Base-by-base conservation (phyloP, 768 basidiomycete species). In the Xerocomellus dryophilus region DNA sequence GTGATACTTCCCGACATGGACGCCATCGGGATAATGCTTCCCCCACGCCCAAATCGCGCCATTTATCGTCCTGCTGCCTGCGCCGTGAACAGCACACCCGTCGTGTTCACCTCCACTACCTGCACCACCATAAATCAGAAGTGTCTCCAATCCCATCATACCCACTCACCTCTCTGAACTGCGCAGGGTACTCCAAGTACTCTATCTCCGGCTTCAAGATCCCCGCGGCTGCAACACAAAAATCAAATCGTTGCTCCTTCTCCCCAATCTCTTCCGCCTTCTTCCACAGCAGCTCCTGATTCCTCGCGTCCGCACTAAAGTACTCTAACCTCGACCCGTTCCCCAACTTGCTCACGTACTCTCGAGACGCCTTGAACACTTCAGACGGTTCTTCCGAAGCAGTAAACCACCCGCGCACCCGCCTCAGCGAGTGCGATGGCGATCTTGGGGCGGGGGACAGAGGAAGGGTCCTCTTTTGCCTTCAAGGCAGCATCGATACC, bases 181-280 rank as follows among this genome's bases (percentile, higher is more conserved):
- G 68, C 14, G 74, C 84, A 1, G 84, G 79, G 64, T 88, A 88
- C 43, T 82, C 79, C 68, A 89, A 66, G 60, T 86, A 88, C 52
- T 83, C 81, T 29, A 69, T 82, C 56, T 85, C 75, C 0, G 73
- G 61, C 61, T 78, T 81, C 64, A 88, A 65, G 48, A 91, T 80
- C 20, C 89, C 90, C 39, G 90, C 90, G 17, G 90, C 88, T 5
- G 89, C 89, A 54, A 91, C 68, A 60, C 86, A 88, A 15, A 85
- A 76, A 65, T 93, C 89, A 74, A 92, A 78, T 59, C 88, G 74
- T 17, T 80, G 78, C 57, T 91, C 89, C 59, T 71, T 75, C 53
- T 86, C 77, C 1, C 82, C 87, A 43, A 92, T 83, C 60, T 76
- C 75, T 63, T 79, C 72, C 71, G 71, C 82, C 46, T 74, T 68